These are phyloP conservation scores for Sphaerulina vaccinii DNA, from an alignment of 2,329 filamentous ascomycete genomes.

Conservation along the genomic window DNA sequence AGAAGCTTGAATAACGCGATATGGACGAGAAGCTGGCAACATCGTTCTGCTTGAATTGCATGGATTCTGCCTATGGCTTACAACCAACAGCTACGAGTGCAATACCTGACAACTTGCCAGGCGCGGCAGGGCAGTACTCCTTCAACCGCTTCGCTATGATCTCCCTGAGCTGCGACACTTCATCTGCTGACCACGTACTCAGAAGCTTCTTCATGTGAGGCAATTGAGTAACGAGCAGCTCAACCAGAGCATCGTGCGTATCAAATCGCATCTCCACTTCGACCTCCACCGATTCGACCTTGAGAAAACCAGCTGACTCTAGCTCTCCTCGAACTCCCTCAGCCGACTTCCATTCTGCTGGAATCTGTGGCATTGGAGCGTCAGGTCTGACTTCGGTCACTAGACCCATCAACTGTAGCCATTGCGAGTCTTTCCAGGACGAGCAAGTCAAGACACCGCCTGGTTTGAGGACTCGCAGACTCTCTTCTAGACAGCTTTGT, in stretches of 20 bases:
- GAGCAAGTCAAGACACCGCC: slow-evolving; percentile 29
- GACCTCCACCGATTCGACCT: slow-evolving; percentile 24
- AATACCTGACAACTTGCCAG: slow-evolving; percentile 29
- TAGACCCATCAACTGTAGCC: slow-evolving; percentile 31
- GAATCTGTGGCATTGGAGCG: slow-evolving; percentile 25
- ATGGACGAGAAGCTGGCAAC: no score
- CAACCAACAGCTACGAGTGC: slow-evolving; percentile 31
- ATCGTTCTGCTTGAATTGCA: no score
- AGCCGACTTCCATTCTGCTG: slow-evolving; percentile 27
- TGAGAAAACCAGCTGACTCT: not conserved
- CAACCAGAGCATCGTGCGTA: slow-evolving; percentile 15
- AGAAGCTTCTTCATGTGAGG: slow-evolving; percentile 28
- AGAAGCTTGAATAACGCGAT: no score
- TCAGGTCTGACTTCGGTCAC: slow-evolving; percentile 24
- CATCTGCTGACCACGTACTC: slow-evolving; percentile 28
- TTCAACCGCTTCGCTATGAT: slow-evolving; percentile 25
- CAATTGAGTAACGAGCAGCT: slow-evolving; percentile 26
- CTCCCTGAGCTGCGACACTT: slow-evolving; percentile 21
- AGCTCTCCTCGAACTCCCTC: slow-evolving; percentile 15
- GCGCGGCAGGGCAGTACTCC: slow-evolving; percentile 26
- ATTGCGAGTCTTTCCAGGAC: slow-evolving; percentile 33
- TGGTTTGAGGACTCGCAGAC: slow-evolving; percentile 27
- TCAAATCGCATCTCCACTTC: slow-evolving; percentile 28
- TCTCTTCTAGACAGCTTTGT: slow-evolving; percentile 29
- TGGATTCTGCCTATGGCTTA: slow-evolving; percentile 19